Evolutionary conservation across 176 grass and related monocot genomes (phyloP).

Genomic region (Aegilops sharonensis): DNA sequence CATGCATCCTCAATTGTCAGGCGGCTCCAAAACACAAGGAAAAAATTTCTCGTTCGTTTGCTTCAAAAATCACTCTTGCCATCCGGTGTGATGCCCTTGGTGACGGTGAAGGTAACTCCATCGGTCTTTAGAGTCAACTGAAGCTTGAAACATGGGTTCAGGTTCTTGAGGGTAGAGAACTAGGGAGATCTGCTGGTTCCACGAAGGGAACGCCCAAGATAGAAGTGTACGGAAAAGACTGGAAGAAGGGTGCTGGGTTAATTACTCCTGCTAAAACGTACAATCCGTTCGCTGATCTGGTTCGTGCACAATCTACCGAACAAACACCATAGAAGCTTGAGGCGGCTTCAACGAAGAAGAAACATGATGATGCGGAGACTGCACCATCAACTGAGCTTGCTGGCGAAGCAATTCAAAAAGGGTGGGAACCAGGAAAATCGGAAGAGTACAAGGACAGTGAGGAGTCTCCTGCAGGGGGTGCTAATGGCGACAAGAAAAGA

Average conservation of each 20-base stretch:
- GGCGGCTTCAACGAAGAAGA: constrained; percentile 53
- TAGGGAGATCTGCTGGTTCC: constrained; percentile 74
- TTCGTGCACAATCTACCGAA: constrained; percentile 38
- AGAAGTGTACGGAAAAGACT: constrained; percentile 80
- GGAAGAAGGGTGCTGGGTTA: constrained; percentile 79
- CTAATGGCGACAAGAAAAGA: no score
- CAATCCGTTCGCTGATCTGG: constrained; percentile 73
- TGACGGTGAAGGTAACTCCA: constrained; percentile 65
- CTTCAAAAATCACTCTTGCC: constrained; percentile 73
- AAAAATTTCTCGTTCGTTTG: constrained; percentile 84
- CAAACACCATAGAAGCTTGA: constrained; percentile 45
- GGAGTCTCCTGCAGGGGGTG: no score
- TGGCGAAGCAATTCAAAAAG: constrained; percentile 21
- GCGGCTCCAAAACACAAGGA: constrained; percentile 84
- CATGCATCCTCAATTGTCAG: constrained; percentile 89
- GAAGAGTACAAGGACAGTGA: constrained; percentile 11
- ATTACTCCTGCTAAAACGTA: constrained; percentile 80
- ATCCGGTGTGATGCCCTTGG: constrained; percentile 85
- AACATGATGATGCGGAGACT: constrained; percentile 36
- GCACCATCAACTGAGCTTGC: background rate
- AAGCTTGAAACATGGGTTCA: constrained; percentile 83
- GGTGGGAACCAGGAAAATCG: background rate
- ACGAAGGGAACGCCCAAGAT: constrained; percentile 87
- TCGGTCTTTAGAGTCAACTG: constrained; percentile 71
- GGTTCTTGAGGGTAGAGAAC: constrained; percentile 78